A percentile compares a stretch with the other conserved stretches of the same genome.
These are phyloP conservation scores for Grifola frondosa DNA, from an alignment of 1,284 basidiomycete species.

Conservation along the genomic window DNA sequence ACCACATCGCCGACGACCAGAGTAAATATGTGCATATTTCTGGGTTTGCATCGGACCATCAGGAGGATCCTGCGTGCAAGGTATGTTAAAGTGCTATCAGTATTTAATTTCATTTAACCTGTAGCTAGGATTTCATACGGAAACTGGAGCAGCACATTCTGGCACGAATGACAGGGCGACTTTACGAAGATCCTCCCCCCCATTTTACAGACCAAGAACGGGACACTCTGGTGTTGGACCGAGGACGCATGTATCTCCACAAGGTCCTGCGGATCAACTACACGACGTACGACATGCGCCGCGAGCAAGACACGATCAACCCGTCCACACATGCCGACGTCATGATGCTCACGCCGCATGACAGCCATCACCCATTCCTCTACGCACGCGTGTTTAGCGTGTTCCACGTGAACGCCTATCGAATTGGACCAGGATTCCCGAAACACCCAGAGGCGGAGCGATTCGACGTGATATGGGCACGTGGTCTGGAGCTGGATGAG, in stretches of 20 bases:
- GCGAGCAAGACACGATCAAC: slow-evolving; percentile 21
- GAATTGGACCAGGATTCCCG: not conserved
- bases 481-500: slow-evolving; percentile 31
- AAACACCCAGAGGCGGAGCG: slow-evolving; percentile 1
- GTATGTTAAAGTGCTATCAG: slow-evolving; percentile 3
- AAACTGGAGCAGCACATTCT: not conserved
- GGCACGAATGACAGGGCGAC: not conserved
- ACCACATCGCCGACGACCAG: slow-evolving; percentile 13
- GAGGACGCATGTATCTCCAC: slow-evolving; percentile 1
- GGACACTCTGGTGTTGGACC: not conserved
- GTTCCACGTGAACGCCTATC: slow-evolving; percentile 23
- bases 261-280: slow-evolving; percentile 3
- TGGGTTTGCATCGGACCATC: slow-evolving; percentile 9
- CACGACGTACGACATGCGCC: slow-evolving; percentile 3
- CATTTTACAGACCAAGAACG: not conserved
- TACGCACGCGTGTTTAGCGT: slow-evolving; percentile 17
- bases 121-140: not conserved
- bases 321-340: slow-evolving; percentile 31
- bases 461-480: slow-evolving; percentile 37
- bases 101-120: not conserved
- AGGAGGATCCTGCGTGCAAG: slow-evolving; percentile 16
- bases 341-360: slow-evolving; percentile 28
- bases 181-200: not conserved
- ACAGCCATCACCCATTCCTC: slow-evolving; percentile 16
- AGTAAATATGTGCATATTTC: slow-evolving; percentile 6